Evolutionary conservation across 306 rosid species (phyloP), one percentile per base, ranked within the genome.

Genomic region (Casuarina cunninghamiana): DNA sequence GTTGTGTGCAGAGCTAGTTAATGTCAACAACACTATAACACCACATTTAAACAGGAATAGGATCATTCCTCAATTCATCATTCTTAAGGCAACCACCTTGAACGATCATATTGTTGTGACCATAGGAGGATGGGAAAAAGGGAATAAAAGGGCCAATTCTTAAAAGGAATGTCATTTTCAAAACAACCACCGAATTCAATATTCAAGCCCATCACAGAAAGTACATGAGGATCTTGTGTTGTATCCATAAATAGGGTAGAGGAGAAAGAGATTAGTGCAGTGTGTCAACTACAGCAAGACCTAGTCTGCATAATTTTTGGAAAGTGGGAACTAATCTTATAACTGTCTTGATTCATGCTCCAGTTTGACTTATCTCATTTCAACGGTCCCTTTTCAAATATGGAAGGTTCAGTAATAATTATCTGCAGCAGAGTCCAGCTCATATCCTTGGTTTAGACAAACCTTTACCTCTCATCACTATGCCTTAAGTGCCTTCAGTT

Each of bases 401-500:
- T 38, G 1, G 63, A 32, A 57, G 63, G 63, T 62, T 15, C 11
- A 62, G n/a, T 35, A 5, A 38, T 63, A 63, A 39, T 39, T 38
- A 35, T 63, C 17, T 10, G 11, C 43, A 37, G 12, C 19, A 63
- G 43, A 39, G 41, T 57, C 17, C 44, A 19, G 63, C 63, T 57
- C 63, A 57, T 51, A 57, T 57, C 63, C 39, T 19, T 21, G 11
- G 32, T 57, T 26, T 21, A 21, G 63, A 21, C 13, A 10, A 21
- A 57, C 63, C 63, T 57, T 57, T 57, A 57, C 21, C 63, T 21
- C 63, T 57, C 9, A 57, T 21, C 63, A 2, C n/a, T 5, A 12
- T 37, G 45, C 69, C 15, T 39, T 63, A 63, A 16, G 69, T 62
- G 69, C 45, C 69, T 62, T 53, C 60, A 17, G 17, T 53, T 53